These are phyloP conservation scores for Escovopsis weberi DNA, from an alignment of 2,329 filamentous ascomycete species.

Conservation along the genomic window DNA sequence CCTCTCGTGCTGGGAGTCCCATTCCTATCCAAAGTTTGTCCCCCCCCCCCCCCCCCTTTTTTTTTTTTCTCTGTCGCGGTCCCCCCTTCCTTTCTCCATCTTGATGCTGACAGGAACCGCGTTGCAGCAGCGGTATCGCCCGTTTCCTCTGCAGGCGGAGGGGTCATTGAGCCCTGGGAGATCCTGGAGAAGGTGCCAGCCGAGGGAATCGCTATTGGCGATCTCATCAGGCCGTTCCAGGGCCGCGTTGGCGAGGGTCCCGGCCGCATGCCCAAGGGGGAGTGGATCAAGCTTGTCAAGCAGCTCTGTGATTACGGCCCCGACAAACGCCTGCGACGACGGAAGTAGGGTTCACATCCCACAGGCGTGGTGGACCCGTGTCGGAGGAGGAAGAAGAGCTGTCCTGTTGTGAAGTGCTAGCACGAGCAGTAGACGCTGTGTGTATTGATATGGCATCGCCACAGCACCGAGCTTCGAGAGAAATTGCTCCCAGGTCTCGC, in stretches of 20 bases:
- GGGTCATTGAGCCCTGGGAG: conserved; percentile 32
- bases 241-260: conserved; percentile 36
- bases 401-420: too few species aligned
- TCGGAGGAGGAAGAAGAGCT: too few species aligned
- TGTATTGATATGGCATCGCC: too few species aligned
- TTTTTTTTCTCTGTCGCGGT: too few species aligned
- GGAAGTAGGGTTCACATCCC: conserved; percentile 13
- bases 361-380: not conserved
- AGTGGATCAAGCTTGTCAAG: conserved; percentile 47
- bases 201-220: conserved; percentile 39
- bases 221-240: conserved; percentile 39
- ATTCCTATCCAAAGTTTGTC: conserved; percentile 21
- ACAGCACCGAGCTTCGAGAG: not conserved
- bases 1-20: conserved; percentile 49
- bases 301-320: conserved; percentile 36
- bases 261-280: conserved; percentile 34
- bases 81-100: too few species aligned
- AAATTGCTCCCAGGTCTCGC: not conserved
- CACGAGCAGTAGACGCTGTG: too few species aligned
- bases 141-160: conserved; percentile 14
- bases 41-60: too few species aligned
- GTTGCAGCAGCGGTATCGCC: conserved; percentile 17
- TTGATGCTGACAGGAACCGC: conserved; percentile 1
- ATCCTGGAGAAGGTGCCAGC: conserved; percentile 39
- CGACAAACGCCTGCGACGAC: conserved; percentile 37